A percentile compares a stretch with the other conserved stretches of the same genome.
Evolutionary conservation across 306 rosid species (phyloP).

Genomic region (Vigna angularis): DNA sequence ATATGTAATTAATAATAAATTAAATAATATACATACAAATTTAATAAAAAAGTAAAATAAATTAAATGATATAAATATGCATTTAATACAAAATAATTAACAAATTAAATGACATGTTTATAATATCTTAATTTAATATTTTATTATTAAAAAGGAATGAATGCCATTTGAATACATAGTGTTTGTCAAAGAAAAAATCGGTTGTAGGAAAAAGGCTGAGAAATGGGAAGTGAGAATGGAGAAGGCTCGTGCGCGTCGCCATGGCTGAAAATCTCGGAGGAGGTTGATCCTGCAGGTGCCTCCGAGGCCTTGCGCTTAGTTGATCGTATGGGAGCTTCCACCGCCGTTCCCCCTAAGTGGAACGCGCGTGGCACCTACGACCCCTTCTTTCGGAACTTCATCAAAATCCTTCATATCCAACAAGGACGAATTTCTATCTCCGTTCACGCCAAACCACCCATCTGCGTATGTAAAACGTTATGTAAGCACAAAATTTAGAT

Average conservation of each 20-base stretch:
- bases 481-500: no score
- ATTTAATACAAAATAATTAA: no score
- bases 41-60: no score
- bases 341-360: constrained; percentile 2
- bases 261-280: constrained; percentile 4
- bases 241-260: neutral
- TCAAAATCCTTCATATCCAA: constrained; percentile 39
- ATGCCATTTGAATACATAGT: no score
- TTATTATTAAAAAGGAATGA: no score
- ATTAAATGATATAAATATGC: no score
- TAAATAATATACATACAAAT: no score
- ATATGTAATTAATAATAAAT: no score
- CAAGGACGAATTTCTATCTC: constrained; percentile 43
- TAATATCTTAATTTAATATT: no score
- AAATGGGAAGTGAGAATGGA: neutral
- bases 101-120: no score
- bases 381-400: constrained; percentile 21
- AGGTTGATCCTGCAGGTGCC: neutral
- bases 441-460: constrained; percentile 33
- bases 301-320: constrained; percentile 9
- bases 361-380: neutral
- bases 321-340: neutral
- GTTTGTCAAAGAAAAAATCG: no score
- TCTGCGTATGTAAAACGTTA: constrained; percentile 31
- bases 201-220: neutral